A percentile compares a stretch with the other conserved stretches of the same genome.
These are phyloP conservation scores for Leucocoprinus birnbaumii DNA, from an alignment of 768 basidiomycete species.

Conservation along the genomic window DNA sequence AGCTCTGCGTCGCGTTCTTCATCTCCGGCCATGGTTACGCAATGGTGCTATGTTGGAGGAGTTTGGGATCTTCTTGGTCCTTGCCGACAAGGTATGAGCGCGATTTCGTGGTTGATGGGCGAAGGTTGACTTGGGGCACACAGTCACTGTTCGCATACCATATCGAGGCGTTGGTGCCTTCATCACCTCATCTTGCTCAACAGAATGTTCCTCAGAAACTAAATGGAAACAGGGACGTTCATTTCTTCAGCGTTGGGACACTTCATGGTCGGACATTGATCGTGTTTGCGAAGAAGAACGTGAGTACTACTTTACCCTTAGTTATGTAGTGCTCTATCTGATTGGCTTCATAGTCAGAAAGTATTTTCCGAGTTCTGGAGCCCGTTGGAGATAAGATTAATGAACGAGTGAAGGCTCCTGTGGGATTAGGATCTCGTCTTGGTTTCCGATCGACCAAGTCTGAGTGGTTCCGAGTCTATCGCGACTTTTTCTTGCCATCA, in stretches of 20 bases:
- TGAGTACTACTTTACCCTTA: slow-evolving; percentile 19
- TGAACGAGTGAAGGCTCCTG: slow-evolving; percentile 68
- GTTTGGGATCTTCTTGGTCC: slow-evolving; percentile 94
- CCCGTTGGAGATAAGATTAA: slow-evolving; percentile 91
- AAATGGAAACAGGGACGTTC: slow-evolving; percentile 85
- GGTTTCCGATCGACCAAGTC: slow-evolving; percentile 78
- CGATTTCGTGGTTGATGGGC: neutral
- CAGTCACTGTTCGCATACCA: slow-evolving; percentile 90
- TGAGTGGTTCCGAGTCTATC: slow-evolving; percentile 94
- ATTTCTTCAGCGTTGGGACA: slow-evolving; percentile 93
- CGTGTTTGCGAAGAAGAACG: slow-evolving; percentile 93
- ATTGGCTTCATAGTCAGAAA: slow-evolving; percentile 56
- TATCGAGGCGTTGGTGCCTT: slow-evolving; percentile 94
- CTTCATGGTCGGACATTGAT: slow-evolving; percentile 85
- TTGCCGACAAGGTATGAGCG: slow-evolving; percentile 76
- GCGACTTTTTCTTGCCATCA: slow-evolving; percentile 91
- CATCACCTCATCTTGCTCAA: slow-evolving; percentile 66
- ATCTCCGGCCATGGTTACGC: slow-evolving; percentile 89
- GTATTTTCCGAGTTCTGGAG: slow-evolving; percentile 96
- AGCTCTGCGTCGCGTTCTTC: slow-evolving; percentile 91
- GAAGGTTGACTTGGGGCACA: neutral
- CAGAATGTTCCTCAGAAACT: slow-evolving; percentile 85
- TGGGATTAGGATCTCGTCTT: slow-evolving; percentile 68
- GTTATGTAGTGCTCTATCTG: neutral
- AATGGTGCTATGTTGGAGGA: slow-evolving; percentile 94